Evolutionary conservation across 768 basidiomycete species (phyloP).

Genomic region (Kwoniella mangroviensis): DNA sequence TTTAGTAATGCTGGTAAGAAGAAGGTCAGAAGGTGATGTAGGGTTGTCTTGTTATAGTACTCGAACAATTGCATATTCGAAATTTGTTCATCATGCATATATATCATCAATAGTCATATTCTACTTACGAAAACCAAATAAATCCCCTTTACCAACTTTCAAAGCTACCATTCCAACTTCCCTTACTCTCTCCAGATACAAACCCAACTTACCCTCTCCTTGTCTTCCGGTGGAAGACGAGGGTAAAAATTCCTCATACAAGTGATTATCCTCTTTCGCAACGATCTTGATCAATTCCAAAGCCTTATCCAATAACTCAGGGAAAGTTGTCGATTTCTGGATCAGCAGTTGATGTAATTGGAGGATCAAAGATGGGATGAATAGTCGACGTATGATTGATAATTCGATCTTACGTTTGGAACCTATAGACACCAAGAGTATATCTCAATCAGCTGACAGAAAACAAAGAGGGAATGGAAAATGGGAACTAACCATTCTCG

Average conservation of each 20-base stretch:
- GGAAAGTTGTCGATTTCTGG: slow-evolving; percentile 67
- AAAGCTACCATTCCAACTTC: slow-evolving; percentile 73
- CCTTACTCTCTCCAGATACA: slow-evolving; percentile 75
- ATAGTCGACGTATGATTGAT: slow-evolving; percentile 80
- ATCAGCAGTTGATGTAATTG: slow-evolving; percentile 77
- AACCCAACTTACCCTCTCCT: slow-evolving; percentile 68
- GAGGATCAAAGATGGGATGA: slow-evolving; percentile 85
- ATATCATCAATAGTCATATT: background rate
- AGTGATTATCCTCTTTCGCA: slow-evolving; percentile 80
- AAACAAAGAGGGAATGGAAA: background rate
- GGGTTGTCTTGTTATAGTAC: background rate
- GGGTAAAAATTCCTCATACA: slow-evolving; percentile 81
- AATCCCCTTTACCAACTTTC: slow-evolving; percentile 53
- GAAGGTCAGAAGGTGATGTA: slow-evolving; percentile 1
- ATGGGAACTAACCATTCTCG: slow-evolving; percentile 21
- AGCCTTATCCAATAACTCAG: slow-evolving; percentile 71
- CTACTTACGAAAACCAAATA: slow-evolving; percentile 20
- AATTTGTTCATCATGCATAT: background rate
- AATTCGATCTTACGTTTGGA: slow-evolving; percentile 71
- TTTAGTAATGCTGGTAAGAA: slow-evolving; percentile 22
- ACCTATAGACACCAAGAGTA: slow-evolving; percentile 51
- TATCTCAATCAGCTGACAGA: background rate
- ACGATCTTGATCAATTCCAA: slow-evolving; percentile 80
- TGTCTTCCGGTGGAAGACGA: slow-evolving; percentile 62
- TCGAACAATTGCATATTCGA: background rate